Evolutionary conservation across 805 yeast genomes (phyloP), one percentile per base, ranked within the genome.

Genomic region (Lachancea fermentati): DNA sequence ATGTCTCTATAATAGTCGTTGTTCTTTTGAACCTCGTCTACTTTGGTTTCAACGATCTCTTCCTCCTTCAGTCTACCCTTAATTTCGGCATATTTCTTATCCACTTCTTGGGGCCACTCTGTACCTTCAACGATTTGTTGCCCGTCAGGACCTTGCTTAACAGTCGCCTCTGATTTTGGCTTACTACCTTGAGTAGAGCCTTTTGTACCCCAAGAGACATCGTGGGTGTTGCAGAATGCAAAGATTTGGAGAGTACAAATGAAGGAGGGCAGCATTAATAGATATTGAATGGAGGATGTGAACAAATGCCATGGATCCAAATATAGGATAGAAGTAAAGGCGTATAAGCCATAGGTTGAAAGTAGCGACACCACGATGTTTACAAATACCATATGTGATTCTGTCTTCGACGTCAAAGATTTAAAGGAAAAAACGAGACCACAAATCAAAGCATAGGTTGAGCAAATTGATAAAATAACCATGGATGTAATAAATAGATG

Each of bases 201-300:
- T 60, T 91, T 91, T 2, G 98, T 91, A 65, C 98, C 98, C 98
- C 98, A 91, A 0, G 96, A 85, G 37, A 93, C 96, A 69, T 91
- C 98, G 65, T 91, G 97, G 2, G 97, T 91, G 62, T 91, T 91
- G 68, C 98, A 91, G 65, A 91, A 88, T 1, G 98, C 97, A 67
- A 88, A 91, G 44, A 93, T 88, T 65, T 91, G 97, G 42, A 91
- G 69, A 2, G 96, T 81, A 66, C 96, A 86, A 3, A 94, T 84
- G 60, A 88, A 91, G 0, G 94, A 81, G 18, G 98, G 97, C 39
- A 91, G 71, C 72, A 93, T 74, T 49, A 89, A 60, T 65, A 91
- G 85, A 69, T 93, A 91, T 62, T 91, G 98, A 4, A 79, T 41
- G 0, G 95, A 79, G 34, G 95, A 86, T 2, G 96, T 83, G 30